Percentiles rank a stretch among this genome's conserved stretches.
Conservation (phyloP, 2,329 filamentous ascomycete species). For the Celoporthe dispersa region DNA sequence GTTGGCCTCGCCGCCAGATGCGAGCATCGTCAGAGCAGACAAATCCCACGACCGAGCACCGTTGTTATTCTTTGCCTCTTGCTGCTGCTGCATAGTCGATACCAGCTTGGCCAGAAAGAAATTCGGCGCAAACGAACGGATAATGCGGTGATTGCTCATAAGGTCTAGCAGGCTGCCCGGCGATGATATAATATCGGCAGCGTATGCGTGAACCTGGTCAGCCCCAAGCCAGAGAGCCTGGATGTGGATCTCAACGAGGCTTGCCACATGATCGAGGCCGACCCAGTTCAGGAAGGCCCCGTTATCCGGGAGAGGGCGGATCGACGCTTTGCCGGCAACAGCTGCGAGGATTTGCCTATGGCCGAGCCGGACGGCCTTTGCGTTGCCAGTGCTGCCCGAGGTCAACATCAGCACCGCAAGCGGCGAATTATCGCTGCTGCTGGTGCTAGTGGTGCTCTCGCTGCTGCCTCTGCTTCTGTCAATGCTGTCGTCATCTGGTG, state of each 20-base stretch:
- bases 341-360: constrained; percentile 49
- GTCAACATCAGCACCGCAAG: constrained; percentile 56
- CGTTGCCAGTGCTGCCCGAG: constrained; percentile 55
- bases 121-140: constrained; percentile 49
- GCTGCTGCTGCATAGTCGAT: not conserved
- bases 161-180: constrained; percentile 46
- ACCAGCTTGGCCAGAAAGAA: constrained; percentile 40
- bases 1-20: constrained; percentile 53
- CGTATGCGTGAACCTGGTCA: constrained; percentile 51
- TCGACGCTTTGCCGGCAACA: constrained; percentile 43
- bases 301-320: constrained; percentile 35
- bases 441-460: too few relatives aligned
- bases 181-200: constrained; percentile 45
- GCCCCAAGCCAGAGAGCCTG: constrained; percentile 47
- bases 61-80: too few relatives aligned
- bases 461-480: too few relatives aligned
- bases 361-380: constrained; percentile 53
- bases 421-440: not conserved
- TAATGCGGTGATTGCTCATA: constrained; percentile 46
- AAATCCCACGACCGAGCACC: too few relatives aligned
- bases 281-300: constrained; percentile 53
- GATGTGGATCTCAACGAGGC: constrained; percentile 56
- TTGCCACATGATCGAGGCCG: constrained; percentile 58
- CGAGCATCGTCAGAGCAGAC: constrained; percentile 27
- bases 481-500: too few relatives aligned